phyloP scores from a whole-genome alignment of 2,329 filamentous ascomycete species.

The Coniochaeta ligniaria region DNA sequence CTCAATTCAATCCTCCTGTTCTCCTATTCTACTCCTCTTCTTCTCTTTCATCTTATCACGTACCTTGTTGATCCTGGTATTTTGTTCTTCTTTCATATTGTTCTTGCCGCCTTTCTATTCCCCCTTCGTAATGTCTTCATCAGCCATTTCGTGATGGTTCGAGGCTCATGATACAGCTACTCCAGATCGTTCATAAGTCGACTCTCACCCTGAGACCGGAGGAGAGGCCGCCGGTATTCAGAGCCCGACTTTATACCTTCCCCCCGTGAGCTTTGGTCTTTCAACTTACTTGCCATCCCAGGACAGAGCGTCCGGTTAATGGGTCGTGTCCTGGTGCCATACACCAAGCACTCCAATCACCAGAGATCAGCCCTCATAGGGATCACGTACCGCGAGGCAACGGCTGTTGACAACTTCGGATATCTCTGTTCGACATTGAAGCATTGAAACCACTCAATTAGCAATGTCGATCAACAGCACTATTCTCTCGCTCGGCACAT shows the following conservation, averaged over 20 bases:
- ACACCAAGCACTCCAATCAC: background rate
- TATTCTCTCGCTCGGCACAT: conserved; percentile 10
- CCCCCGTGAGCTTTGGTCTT: background rate
- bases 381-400: background rate
- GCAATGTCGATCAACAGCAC: conserved; percentile 10
- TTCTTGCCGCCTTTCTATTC: background rate
- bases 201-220: background rate
- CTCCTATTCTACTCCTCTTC: background rate
- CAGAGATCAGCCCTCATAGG: background rate
- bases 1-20: background rate
- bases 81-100: background rate
- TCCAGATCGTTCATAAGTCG: background rate
- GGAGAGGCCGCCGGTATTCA: background rate
- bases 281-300: background rate
- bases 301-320: background rate
- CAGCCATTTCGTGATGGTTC: background rate
- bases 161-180: background rate
- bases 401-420: background rate
- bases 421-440: background rate
- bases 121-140: background rate
- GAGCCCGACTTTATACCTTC: no score
- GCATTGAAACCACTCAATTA: background rate
- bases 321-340: background rate
- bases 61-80: background rate
- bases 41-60: background rate